A percentile compares a stretch with the other conserved stretches of the same genome.
Evolutionary conservation across 768 basidiomycete genomes (phyloP).

Genomic region (Mycena epipterygia): DNA sequence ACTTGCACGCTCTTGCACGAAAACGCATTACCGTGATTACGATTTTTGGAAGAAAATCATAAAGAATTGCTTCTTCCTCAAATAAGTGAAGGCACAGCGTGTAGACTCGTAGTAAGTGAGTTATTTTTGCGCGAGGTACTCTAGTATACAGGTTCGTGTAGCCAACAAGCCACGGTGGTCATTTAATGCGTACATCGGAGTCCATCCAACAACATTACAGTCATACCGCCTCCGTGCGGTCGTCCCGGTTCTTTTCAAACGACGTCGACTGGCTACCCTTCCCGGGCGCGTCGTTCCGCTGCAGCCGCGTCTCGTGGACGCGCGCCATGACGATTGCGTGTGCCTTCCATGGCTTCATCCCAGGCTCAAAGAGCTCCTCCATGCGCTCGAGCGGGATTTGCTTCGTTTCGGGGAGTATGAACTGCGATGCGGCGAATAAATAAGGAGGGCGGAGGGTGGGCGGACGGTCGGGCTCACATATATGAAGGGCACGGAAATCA

Average conservation of each 20-base stretch:
- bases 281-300: background rate
- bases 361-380: conserved; percentile 56
- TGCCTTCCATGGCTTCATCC: conserved; percentile 50
- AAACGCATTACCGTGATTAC: too few species aligned
- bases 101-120: too few species aligned
- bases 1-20: too few species aligned
- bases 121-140: too few species aligned
- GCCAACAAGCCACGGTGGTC: too few species aligned
- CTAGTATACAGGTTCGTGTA: too few species aligned
- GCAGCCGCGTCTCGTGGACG: conserved; percentile 35
- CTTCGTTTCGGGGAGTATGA: conserved; percentile 58
- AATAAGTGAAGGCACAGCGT: too few species aligned
- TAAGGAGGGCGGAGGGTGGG: background rate
- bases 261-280: conserved; percentile 15
- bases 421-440: conserved; percentile 22
- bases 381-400: conserved; percentile 58
- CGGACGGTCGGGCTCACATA: conserved; percentile 44
- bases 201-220: too few species aligned
- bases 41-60: too few species aligned
- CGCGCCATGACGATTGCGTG: conserved; percentile 48
- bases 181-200: too few species aligned
- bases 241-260: conserved; percentile 17
- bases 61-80: too few species aligned
- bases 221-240: conserved; percentile 9
- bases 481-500: conserved; percentile 50